A percentile compares a stretch with the other conserved stretches of the same genome.
phyloP scores from a whole-genome alignment of 2,329 filamentous ascomycete species.

The Penicillium sp. region DNA sequence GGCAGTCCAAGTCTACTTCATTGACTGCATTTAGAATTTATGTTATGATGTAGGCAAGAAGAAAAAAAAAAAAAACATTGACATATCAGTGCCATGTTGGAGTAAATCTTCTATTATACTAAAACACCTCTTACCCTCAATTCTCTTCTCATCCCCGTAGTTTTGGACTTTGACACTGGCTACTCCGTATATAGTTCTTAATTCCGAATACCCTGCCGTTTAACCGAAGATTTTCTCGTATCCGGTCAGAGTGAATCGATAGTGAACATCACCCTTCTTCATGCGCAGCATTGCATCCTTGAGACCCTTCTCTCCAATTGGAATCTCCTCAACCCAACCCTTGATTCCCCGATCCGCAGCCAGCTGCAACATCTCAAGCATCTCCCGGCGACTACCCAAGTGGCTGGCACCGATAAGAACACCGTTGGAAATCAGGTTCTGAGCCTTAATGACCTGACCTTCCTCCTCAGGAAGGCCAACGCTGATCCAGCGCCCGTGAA shows the following conservation, averaged over 20 bases:
- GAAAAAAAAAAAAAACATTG: no score
- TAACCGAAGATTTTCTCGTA: conserved; percentile 39
- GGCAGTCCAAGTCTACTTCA: not conserved
- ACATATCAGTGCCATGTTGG: no score
- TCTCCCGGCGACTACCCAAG: conserved; percentile 68
- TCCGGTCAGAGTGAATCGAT: conserved; percentile 66
- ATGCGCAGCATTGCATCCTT: conserved; percentile 69
- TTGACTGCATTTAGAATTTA: no score
- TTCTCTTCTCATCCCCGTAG: not conserved
- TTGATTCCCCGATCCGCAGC: conserved; percentile 68
- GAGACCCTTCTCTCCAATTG: conserved; percentile 68
- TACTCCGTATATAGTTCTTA: not conserved
- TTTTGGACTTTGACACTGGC: not conserved
- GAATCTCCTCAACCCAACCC: conserved; percentile 68
- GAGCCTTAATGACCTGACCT: conserved; percentile 67
- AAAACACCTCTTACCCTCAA: no score
- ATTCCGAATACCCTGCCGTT: not conserved
- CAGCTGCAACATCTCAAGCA: conserved; percentile 69
- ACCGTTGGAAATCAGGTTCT: conserved; percentile 73
- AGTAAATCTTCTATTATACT: no score
- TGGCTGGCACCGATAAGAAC: conserved; percentile 69
- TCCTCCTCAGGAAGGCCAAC: conserved; percentile 78
- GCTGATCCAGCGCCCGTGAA: conserved; percentile 76
- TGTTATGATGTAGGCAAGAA: no score
- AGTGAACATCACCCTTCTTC: conserved; percentile 68